These are phyloP conservation scores for Acer campestre DNA, from an alignment of 345 rosid genomes.

Conservation along the genomic window DNA sequence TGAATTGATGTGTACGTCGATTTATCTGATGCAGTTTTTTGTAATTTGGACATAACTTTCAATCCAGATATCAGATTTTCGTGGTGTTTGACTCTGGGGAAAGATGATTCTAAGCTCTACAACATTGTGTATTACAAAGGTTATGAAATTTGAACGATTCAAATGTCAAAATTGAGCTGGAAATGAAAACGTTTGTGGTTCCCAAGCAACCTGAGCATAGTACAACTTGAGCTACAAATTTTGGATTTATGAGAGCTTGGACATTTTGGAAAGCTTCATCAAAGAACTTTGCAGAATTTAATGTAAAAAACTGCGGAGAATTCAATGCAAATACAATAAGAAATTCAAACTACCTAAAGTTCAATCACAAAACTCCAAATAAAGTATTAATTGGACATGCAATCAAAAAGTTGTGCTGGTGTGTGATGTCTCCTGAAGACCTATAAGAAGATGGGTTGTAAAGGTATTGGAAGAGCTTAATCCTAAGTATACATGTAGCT, in stretches of 20 bases:
- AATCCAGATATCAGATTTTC: not conserved
- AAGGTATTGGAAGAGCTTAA: not conserved
- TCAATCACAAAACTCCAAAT: not conserved
- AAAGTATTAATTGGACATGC: not conserved
- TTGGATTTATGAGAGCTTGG: no score
- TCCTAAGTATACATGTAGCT: not conserved
- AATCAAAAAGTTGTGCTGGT: not conserved
- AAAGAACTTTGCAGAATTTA: not conserved
- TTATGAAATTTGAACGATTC: not conserved
- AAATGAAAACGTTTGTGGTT: not conserved
- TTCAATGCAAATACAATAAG: not conserved
- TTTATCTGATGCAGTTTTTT: not conserved
- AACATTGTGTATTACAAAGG: not conserved
- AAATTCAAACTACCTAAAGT: not conserved
- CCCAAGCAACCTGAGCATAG: not conserved
- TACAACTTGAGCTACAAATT: not conserved
- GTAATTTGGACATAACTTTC: not conserved
- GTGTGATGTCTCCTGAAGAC: not conserved
- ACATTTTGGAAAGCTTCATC: not conserved
- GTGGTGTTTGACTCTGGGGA: not conserved
- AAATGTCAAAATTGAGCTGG: not conserved
- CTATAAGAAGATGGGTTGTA: not conserved
- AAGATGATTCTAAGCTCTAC: not conserved
- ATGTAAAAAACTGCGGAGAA: not conserved
- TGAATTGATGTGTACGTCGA: not conserved